phyloP scores from a whole-genome alignment of 2,329 filamentous ascomycete genomes.

The Didymella sp. region DNA sequence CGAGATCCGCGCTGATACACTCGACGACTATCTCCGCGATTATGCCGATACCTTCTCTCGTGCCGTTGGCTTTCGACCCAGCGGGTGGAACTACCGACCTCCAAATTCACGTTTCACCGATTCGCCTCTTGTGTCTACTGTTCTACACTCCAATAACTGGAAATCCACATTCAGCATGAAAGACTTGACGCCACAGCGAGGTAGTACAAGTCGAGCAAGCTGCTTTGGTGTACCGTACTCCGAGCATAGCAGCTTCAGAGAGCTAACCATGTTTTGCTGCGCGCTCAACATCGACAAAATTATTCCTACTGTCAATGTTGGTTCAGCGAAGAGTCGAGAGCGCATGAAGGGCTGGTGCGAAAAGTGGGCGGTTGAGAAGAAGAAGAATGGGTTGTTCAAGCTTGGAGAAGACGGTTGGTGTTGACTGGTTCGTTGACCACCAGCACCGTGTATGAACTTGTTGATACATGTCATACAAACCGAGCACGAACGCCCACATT shows the following conservation, averaged over 20 bases:
- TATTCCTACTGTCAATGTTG: slow-evolving; percentile 92
- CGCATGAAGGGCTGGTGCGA: slow-evolving; percentile 72
- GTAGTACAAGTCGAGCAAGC: slow-evolving; percentile 79
- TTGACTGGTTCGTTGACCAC: slow-evolving; percentile 1
- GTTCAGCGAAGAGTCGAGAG: slow-evolving; percentile 67
- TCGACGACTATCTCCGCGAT: slow-evolving; percentile 84
- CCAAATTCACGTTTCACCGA: slow-evolving; percentile 68
- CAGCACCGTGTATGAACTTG: too few relatives aligned
- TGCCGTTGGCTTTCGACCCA: slow-evolving; percentile 89
- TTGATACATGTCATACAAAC: too few relatives aligned
- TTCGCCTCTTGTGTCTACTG: slow-evolving; percentile 68
- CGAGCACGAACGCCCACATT: too few relatives aligned
- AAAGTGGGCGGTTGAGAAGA: slow-evolving; percentile 67
- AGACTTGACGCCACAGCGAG: slow-evolving; percentile 81
- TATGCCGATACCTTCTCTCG: slow-evolving; percentile 84
- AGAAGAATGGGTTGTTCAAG: slow-evolving; percentile 66
- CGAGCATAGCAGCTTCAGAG: slow-evolving; percentile 93
- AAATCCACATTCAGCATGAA: slow-evolving; percentile 72
- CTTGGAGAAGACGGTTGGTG: slow-evolving; percentile 34
- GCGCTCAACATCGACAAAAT: slow-evolving; percentile 85
- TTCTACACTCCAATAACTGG: slow-evolving; percentile 75
- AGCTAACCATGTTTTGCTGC: slow-evolving; percentile 93
- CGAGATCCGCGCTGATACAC: slow-evolving; percentile 89
- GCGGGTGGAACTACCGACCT: slow-evolving; percentile 91
- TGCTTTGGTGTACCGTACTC: slow-evolving; percentile 96